Evolutionary conservation across 2,329 filamentous ascomycete genomes (phyloP), one percentile per base, ranked within the genome.

Genomic region (Fusarium verticillioides): DNA sequence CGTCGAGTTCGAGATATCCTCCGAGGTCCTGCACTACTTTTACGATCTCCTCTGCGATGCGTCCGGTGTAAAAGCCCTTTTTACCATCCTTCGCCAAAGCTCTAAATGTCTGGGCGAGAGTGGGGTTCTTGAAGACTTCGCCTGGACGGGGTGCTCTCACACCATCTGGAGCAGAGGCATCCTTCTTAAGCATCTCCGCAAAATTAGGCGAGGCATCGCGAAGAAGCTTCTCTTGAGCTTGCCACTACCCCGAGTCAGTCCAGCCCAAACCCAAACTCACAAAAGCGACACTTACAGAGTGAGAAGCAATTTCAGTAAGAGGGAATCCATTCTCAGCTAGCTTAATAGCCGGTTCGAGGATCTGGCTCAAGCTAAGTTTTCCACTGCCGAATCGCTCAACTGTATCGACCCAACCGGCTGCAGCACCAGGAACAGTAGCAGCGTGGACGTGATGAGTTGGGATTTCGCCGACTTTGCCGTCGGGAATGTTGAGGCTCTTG

Each of bases 331-430:
- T 89, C 81, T 98, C 96, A 9, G 91, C 96, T 40, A 98, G 84
- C 78, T 92, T 90, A 70, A 97, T 95, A 0, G 95, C 96, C 0
- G 96, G 96, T 9, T 85, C 87, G 16, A 99, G 85, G 65, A 98
- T 91, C 78, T 97, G 90, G 75, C 90, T 89, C 83, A 98, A 76
- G 13, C 86, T 90, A 19, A 98, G 77, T 79, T 93, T 97, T 5
- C 94, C 94, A 81, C 95, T 98, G 21, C 96, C 96, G 79, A 98
- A 97, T 60, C 90, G 90, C 82, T 95, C 92, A 2, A 98, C 87
- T 1, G 93, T 92, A 81, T 99, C 96, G 30, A 94, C 91, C 96
- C 96, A 99, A 2, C 96, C 96, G 2, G 95, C 96, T 2, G 96
- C 90, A 4, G 96, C 95, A 10, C 96, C 96, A 1, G 96, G 96